Base-by-base conservation (phyloP, 768 basidiomycete species). In the Suillus brevipes region DNA sequence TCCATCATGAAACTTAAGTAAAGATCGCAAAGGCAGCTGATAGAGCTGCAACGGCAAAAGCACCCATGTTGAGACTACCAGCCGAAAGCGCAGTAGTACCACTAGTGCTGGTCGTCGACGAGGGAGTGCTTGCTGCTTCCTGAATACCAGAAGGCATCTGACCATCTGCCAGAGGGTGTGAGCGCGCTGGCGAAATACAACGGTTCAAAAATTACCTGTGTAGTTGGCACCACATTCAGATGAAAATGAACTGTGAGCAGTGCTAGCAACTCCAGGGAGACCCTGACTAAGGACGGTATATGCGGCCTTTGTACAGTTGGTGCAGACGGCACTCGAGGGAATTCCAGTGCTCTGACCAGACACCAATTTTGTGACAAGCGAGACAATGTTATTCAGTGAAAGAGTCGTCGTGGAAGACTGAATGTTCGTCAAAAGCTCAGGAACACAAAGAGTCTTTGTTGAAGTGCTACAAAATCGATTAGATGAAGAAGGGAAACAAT, bases 341-440 rank as follows among this genome's bases (percentile, higher is more conserved):
- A 78, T 55, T 25, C 23, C 31, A 31, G 68, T 5, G 2, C 28
- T 45, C n/a, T 57, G 10, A 47, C 71, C 74, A 18, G 66, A 56
- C 6, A 52, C 0, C 10, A 28, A 16, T 40, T 67, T 53, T 5
- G 68, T 45, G 42, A 69, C 14, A 37, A 77, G 42, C 12, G 25
- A 20, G 40, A 66, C 4, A 6, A 75, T 63, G 47, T 71, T 74
- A 60, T 10, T 61, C 37, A 73, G 4, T 4, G 75, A 69, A 28
- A 73, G 62, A 5, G 69, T 71, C 37, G 64, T 66, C 4, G 70
- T 73, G n/a, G 64, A 37, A 6, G 70, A 68, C 73, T 92, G 82
- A 20, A 89, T 67, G 68, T 80, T 81, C 28, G 78, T 83, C 13
- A 92, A 80, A 9, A 80, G 77, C 68, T 92, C 81, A 0, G 86